phyloP scores from a whole-genome alignment of 805 yeast species.

The Diddensiella transvaalensis region DNA sequence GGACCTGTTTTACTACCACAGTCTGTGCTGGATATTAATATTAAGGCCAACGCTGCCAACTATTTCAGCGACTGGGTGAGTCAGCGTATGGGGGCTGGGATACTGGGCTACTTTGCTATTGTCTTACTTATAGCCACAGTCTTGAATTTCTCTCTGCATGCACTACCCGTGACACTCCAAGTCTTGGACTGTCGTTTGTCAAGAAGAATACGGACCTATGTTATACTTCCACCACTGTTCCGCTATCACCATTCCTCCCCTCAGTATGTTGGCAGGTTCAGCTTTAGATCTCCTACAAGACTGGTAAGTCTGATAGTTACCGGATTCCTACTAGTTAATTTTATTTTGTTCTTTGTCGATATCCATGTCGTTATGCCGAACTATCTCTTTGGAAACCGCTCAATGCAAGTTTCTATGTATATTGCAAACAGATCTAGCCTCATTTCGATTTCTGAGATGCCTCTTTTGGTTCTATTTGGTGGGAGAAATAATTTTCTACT shows the following conservation, averaged over 20 bases:
- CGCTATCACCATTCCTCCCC: slow-evolving; percentile 24
- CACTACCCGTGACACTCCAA: slow-evolving; percentile 18
- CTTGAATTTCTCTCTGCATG: slow-evolving; percentile 6
- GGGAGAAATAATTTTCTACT: slow-evolving; percentile 70
- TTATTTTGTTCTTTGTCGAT: slow-evolving; percentile 26
- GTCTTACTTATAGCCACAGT: slow-evolving; percentile 11
- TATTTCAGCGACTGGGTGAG: slow-evolving; percentile 9
- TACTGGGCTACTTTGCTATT: slow-evolving; percentile 13
- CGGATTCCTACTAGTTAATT: slow-evolving; percentile 32
- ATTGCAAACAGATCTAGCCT: slow-evolving; percentile 29
- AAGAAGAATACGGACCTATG: slow-evolving; percentile 19
- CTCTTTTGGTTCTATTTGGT: slow-evolving; percentile 51
- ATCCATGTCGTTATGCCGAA: slow-evolving; percentile 13
- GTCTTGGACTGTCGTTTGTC: slow-evolving; percentile 10
- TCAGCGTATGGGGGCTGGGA: slow-evolving; percentile 8
- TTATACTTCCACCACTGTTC: slow-evolving; percentile 30
- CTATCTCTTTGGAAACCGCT: slow-evolving; percentile 1
- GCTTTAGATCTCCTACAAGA: slow-evolving; percentile 35
- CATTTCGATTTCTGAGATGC: slow-evolving; percentile 40
- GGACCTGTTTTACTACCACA: background rate
- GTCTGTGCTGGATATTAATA: slow-evolving; percentile 4
- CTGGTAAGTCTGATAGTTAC: slow-evolving; percentile 33
- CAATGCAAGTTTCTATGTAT: slow-evolving; percentile 31
- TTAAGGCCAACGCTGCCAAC: slow-evolving; percentile 7
- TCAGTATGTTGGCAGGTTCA: slow-evolving; percentile 7